Percentiles rank a stretch among this genome's conserved stretches.
Conservation (phyloP, 805 yeast genomes). For the Candida insectalens region DNA sequence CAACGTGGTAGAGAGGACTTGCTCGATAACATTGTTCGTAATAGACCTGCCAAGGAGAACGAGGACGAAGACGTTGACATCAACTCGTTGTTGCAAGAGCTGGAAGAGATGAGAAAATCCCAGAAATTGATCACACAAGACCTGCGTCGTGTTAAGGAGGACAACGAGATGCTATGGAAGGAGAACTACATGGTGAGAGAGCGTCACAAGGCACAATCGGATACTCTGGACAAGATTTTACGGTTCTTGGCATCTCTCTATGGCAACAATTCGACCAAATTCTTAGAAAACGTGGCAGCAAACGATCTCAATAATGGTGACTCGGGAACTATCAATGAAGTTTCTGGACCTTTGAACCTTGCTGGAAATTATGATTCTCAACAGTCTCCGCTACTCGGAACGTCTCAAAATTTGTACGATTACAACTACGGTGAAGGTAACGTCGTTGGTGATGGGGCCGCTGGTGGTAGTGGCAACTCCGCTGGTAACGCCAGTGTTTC, state of each 20-base stretch:
- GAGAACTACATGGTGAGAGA: slow-evolving; percentile 80
- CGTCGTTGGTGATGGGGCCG: neutral
- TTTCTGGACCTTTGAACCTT: neutral
- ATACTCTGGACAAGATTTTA: slow-evolving; percentile 78
- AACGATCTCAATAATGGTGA: neutral
- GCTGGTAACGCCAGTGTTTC: neutral
- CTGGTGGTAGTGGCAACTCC: neutral
- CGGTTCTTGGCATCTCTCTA: slow-evolving; percentile 80
- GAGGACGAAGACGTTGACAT: slow-evolving; percentile 35
- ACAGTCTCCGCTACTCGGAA: neutral
- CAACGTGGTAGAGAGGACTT: slow-evolving; percentile 71
- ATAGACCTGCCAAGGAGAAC: slow-evolving; percentile 37
- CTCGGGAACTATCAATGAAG: neutral
- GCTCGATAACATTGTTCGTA: slow-evolving; percentile 77
- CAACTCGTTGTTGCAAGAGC: slow-evolving; percentile 50
- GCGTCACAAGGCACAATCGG: slow-evolving; percentile 76
- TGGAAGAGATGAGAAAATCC: slow-evolving; percentile 66
- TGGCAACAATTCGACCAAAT: slow-evolving; percentile 46
- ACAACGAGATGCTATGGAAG: slow-evolving; percentile 86
- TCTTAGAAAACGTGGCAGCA: slow-evolving; percentile 12
- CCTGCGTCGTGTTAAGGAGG: slow-evolving; percentile 69
- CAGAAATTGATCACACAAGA: slow-evolving; percentile 82
- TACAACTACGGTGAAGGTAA: neutral
- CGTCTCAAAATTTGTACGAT: neutral
- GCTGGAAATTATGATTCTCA: slow-evolving; percentile 1